Percentiles rank a stretch among this genome's conserved stretches.
Evolutionary conservation across 208 protist species (phyloP).

Genomic region (Trypanosomatidae sp.): DNA sequence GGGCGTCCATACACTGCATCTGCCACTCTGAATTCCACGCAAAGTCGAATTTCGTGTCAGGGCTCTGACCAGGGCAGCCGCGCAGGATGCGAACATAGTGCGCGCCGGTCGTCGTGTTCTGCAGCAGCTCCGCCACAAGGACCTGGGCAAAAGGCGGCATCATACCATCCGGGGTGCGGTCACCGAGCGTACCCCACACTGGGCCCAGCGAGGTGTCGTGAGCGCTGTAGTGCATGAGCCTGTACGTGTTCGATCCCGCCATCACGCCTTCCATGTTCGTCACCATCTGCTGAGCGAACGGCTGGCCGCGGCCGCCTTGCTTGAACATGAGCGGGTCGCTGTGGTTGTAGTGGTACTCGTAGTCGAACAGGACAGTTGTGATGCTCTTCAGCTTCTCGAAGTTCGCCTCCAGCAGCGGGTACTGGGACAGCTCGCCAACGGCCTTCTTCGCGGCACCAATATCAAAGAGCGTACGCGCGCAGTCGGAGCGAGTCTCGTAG

Average conservation of each 20-base stretch:
- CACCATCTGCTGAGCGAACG: constrained; percentile 42
- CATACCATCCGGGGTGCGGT: constrained; percentile 38
- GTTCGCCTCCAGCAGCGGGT: constrained; percentile 33
- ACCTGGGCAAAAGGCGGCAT: constrained; percentile 61
- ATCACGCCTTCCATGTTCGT: constrained; percentile 36
- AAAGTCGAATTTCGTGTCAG: constrained; percentile 35
- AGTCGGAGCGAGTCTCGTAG: constrained; percentile 40
- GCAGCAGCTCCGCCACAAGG: constrained; percentile 62
- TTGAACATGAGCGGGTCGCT: constrained; percentile 29
- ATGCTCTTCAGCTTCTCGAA: constrained; percentile 39
- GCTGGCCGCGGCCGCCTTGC: constrained; percentile 51
- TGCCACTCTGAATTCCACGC: constrained; percentile 37
- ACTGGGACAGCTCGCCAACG: constrained; percentile 19
- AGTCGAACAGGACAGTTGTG: constrained; percentile 21
- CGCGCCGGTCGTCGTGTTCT: constrained; percentile 23
- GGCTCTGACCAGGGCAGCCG: constrained; percentile 40
- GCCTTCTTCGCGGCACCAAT: constrained; percentile 44
- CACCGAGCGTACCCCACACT: constrained; percentile 49
- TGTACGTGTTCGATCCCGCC: constrained; percentile 32
- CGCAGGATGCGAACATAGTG: constrained; percentile 52
- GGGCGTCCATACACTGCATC: constrained; percentile 51
- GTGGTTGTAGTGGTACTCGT: constrained; percentile 44
- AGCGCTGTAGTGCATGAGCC: constrained; percentile 65
- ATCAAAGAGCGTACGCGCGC: constrained; percentile 44
- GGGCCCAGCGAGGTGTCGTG: constrained; percentile 50